These are phyloP conservation scores for Heritiera fomes DNA, from an alignment of 345 rosid species.

Conservation along the genomic window DNA sequence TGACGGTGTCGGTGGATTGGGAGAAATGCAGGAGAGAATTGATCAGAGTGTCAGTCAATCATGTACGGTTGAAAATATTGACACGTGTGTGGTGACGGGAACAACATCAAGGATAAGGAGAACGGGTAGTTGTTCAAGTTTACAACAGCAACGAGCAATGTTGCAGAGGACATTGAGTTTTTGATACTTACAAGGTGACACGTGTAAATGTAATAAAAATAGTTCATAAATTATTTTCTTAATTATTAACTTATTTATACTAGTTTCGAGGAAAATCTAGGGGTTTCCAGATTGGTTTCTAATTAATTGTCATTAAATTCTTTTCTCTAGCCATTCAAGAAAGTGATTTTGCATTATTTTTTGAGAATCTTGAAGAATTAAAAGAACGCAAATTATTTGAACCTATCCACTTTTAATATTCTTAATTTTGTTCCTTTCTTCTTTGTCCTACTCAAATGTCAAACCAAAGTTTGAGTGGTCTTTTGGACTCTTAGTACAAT, in stretches of 20 bases:
- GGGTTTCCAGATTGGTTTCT: slow-evolving; percentile 15
- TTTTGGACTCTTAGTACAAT: background rate
- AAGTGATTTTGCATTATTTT: slow-evolving; percentile 13
- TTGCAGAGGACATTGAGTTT: slow-evolving; percentile 7
- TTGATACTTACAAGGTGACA: slow-evolving; percentile 5
- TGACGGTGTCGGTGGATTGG: background rate
- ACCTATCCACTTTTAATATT: background rate
- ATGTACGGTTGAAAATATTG: background rate
- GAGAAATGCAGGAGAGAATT: background rate
- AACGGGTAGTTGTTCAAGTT: background rate
- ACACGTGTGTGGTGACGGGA: background rate
- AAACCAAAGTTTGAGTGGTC: background rate
- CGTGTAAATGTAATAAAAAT: background rate
- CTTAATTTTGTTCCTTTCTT: background rate
- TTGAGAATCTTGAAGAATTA: background rate
- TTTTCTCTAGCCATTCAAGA: background rate
- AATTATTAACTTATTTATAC: too few species aligned
- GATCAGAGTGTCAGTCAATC: background rate
- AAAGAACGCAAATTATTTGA: background rate
- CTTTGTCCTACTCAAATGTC: background rate
- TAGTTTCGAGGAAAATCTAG: background rate
- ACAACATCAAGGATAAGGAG: background rate
- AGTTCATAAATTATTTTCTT: background rate
- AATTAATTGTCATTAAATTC: slow-evolving; percentile 22
- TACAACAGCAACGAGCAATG: background rate